A percentile compares a stretch with the other conserved stretches of the same genome.
Evolutionary conservation across 2,329 filamentous ascomycete genomes (phyloP).

Genomic region (Clarireedia monteithiana): DNA sequence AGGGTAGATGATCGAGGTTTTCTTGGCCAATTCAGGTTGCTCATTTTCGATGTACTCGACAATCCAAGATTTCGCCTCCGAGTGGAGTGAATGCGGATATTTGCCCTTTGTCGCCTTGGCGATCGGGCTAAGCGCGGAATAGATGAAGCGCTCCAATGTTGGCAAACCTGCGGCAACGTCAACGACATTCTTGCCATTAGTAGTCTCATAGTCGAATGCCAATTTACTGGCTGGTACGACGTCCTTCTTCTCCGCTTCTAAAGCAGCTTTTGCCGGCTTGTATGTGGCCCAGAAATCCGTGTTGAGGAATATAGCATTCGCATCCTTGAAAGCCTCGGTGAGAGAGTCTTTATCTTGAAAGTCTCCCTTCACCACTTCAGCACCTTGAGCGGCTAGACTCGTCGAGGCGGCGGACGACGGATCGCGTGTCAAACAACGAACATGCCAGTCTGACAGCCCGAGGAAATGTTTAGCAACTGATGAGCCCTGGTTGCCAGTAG

Average conservation of each 20-base stretch:
- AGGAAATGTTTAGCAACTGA: slow-evolving; percentile 37
- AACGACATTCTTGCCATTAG: slow-evolving; percentile 25
- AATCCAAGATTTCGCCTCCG: slow-evolving; percentile 26
- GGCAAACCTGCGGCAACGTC: slow-evolving; percentile 24
- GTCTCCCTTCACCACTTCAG: slow-evolving; percentile 23
- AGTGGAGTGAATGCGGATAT: slow-evolving; percentile 33
- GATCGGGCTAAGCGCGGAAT: slow-evolving; percentile 32
- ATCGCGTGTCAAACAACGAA: slow-evolving; percentile 20
- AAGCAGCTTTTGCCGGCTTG: background rate
- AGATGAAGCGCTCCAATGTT: slow-evolving; percentile 32
- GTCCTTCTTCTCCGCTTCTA: background rate
- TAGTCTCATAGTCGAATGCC: slow-evolving; percentile 18
- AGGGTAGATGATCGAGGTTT: slow-evolving; percentile 28
- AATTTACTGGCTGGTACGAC: slow-evolving; percentile 2
- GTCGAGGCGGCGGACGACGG: slow-evolving; percentile 13
- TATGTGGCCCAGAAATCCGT: slow-evolving; percentile 23
- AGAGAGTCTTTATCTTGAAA: slow-evolving; percentile 19
- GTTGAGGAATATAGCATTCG: slow-evolving; percentile 24
- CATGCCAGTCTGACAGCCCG: slow-evolving; percentile 21
- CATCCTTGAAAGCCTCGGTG: slow-evolving; percentile 17
- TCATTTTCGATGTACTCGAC: slow-evolving; percentile 26
- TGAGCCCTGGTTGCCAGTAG: slow-evolving; percentile 53
- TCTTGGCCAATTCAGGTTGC: slow-evolving; percentile 24
- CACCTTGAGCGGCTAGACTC: slow-evolving; percentile 16
- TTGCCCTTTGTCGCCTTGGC: slow-evolving; percentile 34